phyloP scores from a whole-genome alignment of 352 stramenopile genomes.

The Phytopythium cucurbitacearum region DNA sequence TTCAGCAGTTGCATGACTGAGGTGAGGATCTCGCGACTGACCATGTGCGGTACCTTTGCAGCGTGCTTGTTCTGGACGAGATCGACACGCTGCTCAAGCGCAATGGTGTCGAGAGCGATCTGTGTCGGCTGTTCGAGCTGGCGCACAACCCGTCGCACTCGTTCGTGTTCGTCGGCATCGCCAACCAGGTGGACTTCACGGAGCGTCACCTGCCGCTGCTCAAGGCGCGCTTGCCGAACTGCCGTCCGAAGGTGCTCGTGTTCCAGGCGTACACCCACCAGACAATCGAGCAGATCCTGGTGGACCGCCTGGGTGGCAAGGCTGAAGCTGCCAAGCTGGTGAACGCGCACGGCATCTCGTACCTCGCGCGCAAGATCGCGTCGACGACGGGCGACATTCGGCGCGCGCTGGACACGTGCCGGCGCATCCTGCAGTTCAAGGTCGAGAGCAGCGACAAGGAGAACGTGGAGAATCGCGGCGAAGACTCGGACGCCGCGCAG shows the following conservation, averaged over 20 bases:
- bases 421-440: constrained; percentile 62
- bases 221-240: constrained; percentile 41
- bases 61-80: constrained; percentile 77
- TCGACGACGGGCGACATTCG: constrained; percentile 75
- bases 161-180: constrained; percentile 78
- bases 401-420: constrained; percentile 68
- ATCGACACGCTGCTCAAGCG: constrained; percentile 72
- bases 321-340: constrained; percentile 40
- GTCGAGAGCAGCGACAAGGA: constrained; percentile 26
- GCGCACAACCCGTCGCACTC: constrained; percentile 49
- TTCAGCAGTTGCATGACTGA: background rate
- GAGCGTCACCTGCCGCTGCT: constrained; percentile 69
- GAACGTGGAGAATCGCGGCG: constrained; percentile 20
- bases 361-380: constrained; percentile 77
- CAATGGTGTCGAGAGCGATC: constrained; percentile 58
- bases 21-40: background rate
- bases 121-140: constrained; percentile 77
- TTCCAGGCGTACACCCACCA: constrained; percentile 80
- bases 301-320: constrained; percentile 56
- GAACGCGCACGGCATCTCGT: constrained; percentile 66
- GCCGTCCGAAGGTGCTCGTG: constrained; percentile 59
- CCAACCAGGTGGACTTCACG: constrained; percentile 84
- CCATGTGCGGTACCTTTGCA: constrained; percentile 7
- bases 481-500: constrained; percentile 14
- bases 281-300: constrained; percentile 75